A percentile compares a stretch with the other conserved stretches of the same genome.
phyloP scores from a whole-genome alignment of 2,329 filamentous ascomycete genomes.

The Fusarium sp. region DNA sequence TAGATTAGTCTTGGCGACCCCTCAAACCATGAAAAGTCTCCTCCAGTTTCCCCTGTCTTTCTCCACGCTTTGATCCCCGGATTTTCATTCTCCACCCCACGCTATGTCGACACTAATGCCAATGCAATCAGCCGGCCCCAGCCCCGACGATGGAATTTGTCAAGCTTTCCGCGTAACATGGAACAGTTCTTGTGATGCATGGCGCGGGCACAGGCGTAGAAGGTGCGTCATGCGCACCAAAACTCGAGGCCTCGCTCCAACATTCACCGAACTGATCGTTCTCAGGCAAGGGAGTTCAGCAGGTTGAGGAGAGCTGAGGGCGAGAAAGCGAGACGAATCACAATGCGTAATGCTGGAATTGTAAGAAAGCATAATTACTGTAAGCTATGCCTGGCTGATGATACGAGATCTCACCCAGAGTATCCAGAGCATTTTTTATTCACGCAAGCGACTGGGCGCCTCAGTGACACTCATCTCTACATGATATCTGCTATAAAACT shows the following conservation, averaged over 20 bases:
- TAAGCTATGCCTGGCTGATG: neutral
- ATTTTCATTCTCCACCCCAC: conserved; percentile 30
- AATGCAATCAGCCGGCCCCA: neutral
- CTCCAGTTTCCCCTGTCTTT: conserved; percentile 12
- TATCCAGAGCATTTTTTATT: neutral
- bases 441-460: neutral
- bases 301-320: neutral
- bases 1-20: conserved; percentile 6
- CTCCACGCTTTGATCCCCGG: conserved; percentile 27
- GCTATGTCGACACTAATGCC: conserved; percentile 1
- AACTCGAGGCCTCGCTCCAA: conserved; percentile 5
- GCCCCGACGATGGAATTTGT: conserved; percentile 13
- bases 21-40: neutral
- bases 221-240: conserved; percentile 34
- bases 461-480: neutral
- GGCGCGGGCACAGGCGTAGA: neutral
- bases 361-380: neutral
- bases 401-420: neutral
- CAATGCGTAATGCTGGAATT: neutral
- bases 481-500: neutral
- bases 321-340: neutral
- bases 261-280: neutral
- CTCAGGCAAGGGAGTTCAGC: neutral
- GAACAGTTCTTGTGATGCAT: neutral
- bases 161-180: conserved; percentile 21